Base-by-base conservation (phyloP, 1,284 basidiomycete species). In the Trichosporon asahii region DNA sequence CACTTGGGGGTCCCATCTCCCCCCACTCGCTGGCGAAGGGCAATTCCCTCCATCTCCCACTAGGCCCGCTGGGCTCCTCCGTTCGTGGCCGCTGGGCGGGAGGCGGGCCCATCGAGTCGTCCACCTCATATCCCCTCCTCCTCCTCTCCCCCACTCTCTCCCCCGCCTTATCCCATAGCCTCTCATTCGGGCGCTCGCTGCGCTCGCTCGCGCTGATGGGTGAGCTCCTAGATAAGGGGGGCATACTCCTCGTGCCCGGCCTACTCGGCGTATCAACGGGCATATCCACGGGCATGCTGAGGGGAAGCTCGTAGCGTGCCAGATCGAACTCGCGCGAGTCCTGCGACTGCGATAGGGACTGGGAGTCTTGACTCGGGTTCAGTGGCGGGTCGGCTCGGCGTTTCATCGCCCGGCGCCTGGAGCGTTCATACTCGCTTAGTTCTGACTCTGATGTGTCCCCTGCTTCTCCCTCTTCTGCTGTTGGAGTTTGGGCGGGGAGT, bases 371-470 rank as follows among this genome's bases (percentile, higher is more conserved):
- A 12, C 35, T 8, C n/a, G 35, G 35, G 4, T 12, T 18, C n/a
- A n/a, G n/a, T n/a, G n/a, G 5, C 11, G 31, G 27, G 23, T 35
- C 61, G 14, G 21, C 66, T 37, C 35, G 23, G 44, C 63, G 67
- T 31, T 55, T 63, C 70, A 67, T 46, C 64, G 29, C 60, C 18
- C 65, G 57, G 44, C 73, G 33, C 15, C 67, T 23, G 44, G 71
- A 65, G 3, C 71, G 31, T 65, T 77, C 76, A 60, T 78, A 76
- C 23, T 76, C 76, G 3, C 71, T 73, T 29, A 77, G 65, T 12
- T 69, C 74, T n/a, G 72, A 72, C 2, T 73, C 72, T 35, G 68
- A 71, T 21, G 70, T 70, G 27, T 23, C 37, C 60, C 31, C 68
- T 2, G 14, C 46, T 4, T 64, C 65, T 4, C 66, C 68, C 27